Evolutionary conservation across 306 rosid genomes (phyloP).

Genomic region (Vachellia collinsii): DNA sequence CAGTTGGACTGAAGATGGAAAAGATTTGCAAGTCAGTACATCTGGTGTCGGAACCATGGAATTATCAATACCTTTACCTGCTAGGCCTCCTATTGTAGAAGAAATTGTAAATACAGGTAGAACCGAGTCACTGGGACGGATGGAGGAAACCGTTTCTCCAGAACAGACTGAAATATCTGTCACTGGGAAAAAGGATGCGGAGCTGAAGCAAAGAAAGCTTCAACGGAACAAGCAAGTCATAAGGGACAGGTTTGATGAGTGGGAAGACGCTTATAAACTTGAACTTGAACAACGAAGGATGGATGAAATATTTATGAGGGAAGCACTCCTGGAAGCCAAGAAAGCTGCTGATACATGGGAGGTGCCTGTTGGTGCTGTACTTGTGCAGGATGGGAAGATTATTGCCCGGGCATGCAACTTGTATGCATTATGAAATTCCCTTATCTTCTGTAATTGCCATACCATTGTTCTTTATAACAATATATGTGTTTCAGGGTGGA

Average conservation of each 20-base stretch:
- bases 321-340: conserved; percentile 92
- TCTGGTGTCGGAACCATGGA: conserved; percentile 50
- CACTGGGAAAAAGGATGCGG: conserved; percentile 55
- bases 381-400: conserved; percentile 86
- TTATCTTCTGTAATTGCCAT: conserved; percentile 26
- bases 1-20: conserved; percentile 47
- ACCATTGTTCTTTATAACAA: conserved; percentile 26
- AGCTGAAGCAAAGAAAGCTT: conserved; percentile 77
- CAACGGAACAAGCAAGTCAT: conserved; percentile 73
- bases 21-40: conserved; percentile 46
- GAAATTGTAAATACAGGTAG: conserved; percentile 40
- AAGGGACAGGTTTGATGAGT: conserved; percentile 82
- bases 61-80: conserved; percentile 42
- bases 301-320: conserved; percentile 93
- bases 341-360: conserved; percentile 98
- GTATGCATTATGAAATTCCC: conserved; percentile 56
- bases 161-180: conserved; percentile 51
- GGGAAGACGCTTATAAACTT: conserved; percentile 84
- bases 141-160: conserved; percentile 45
- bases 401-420: conserved; percentile 91
- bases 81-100: conserved; percentile 43
- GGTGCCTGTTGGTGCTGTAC: conserved; percentile 97
- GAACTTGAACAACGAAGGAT: conserved; percentile 70
- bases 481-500: conserved; percentile 74
- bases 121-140: conserved; percentile 49